Conservation (phyloP, 164 flowering plant genomes). For the Euptelea pleiosperma region DNA sequence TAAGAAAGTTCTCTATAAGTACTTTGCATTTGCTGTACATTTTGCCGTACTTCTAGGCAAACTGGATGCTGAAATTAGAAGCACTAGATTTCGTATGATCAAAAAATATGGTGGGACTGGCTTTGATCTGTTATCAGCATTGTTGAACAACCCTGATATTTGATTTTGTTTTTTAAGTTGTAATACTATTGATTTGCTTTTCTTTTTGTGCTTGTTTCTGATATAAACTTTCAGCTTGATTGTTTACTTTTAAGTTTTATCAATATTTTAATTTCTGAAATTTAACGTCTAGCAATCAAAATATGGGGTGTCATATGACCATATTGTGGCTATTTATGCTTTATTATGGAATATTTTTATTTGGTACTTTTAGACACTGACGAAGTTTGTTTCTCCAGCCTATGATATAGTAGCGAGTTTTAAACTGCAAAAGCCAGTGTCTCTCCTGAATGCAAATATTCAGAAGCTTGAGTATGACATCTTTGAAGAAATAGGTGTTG, state of each 20-base stretch:
- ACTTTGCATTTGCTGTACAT: no score
- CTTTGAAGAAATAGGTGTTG: conserved; percentile 47
- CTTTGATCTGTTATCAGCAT: not conserved
- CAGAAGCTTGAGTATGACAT: conserved; percentile 58
- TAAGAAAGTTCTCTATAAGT: no score
- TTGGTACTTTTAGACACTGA: conserved; percentile 4
- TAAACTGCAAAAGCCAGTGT: conserved; percentile 46
- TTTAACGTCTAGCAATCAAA: not conserved
- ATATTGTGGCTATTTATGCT: not conserved
- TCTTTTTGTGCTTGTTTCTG: not conserved
- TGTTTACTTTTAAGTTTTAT: not conserved
- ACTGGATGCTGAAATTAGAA: not conserved
- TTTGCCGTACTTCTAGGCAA: not conserved
- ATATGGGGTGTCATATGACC: not conserved
- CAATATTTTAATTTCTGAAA: not conserved
- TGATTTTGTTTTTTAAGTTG: not conserved
- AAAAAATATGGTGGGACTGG: not conserved
- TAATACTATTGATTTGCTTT: not conserved
- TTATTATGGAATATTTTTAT: not conserved
- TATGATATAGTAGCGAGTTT: conserved; percentile 76
- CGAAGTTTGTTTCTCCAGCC: conserved; percentile 39
- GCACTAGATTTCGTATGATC: not conserved
- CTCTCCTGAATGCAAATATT: conserved; percentile 49
- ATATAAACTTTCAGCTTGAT: no score
- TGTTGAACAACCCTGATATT: not conserved